Conservation (phyloP, 129 eudicot species). For the Helianthus annuus region HanXRQr2.0-SUNRISE NC_035434.2:124808529-124809028, state of each 20-base stretch:
- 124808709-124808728: constrained; percentile 34
- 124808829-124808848: background rate
- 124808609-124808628: constrained; percentile 13
- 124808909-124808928: no score
- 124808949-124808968: no score
- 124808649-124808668: background rate
- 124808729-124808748: constrained; percentile 39
- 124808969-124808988: no score
- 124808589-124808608: constrained; percentile 6
- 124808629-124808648: background rate
- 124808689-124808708: constrained; percentile 24
- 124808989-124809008: no score
- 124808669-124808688: constrained; percentile 14
- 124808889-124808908: no score
- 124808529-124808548: constrained; percentile 68
- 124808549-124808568: constrained; percentile 32
- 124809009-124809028: no score
- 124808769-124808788: constrained; percentile 38
- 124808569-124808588: constrained; percentile 23
- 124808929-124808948: no score
- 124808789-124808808: constrained; percentile 26
- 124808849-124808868: background rate
- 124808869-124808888: background rate
- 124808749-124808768: constrained; percentile 42
- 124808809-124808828: constrained; percentile 15